Conservation (phyloP, 768 basidiomycete genomes). For the Clitopilus passeckerianus region DNA sequence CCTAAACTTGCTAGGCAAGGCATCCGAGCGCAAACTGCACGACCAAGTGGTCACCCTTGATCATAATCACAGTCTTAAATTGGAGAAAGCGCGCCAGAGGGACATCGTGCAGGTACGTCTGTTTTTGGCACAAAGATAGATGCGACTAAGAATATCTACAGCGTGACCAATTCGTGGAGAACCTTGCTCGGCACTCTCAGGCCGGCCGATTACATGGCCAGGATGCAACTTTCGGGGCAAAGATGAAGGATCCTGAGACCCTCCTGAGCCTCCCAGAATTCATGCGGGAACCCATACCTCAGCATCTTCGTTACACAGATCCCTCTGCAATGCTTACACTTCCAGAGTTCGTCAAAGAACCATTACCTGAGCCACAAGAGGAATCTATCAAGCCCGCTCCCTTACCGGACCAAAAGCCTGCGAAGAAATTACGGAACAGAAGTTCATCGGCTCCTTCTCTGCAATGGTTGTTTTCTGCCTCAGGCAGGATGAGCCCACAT, state of each 20-base stretch:
- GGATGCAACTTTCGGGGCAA: constrained; percentile 57
- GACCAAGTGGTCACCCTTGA: constrained; percentile 71
- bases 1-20: constrained; percentile 65
- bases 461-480: constrained; percentile 46
- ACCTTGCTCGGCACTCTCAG: constrained; percentile 64
- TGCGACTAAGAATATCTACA: constrained; percentile 20
- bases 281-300: constrained; percentile 48
- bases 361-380: constrained; percentile 29
- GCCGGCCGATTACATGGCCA: constrained; percentile 75
- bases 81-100: constrained; percentile 52
- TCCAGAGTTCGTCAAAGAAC: constrained; percentile 60
- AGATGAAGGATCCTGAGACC: constrained; percentile 44
- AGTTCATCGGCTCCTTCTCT: constrained; percentile 60
- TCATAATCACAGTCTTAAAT: constrained; percentile 46
- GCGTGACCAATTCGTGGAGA: constrained; percentile 75
- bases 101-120: constrained; percentile 59
- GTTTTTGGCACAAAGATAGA: background rate
- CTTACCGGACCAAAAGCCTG: constrained; percentile 29
- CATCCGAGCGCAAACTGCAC: constrained; percentile 59
- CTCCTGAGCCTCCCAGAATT: constrained; percentile 59
- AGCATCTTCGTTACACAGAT: constrained; percentile 36
- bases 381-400: constrained; percentile 44
- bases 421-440: constrained; percentile 35
- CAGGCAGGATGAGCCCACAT: constrained; percentile 7
- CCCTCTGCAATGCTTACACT: constrained; percentile 50